A percentile compares a stretch with the other conserved stretches of the same genome.
These are phyloP conservation scores for Pseudonitzschia multiseries DNA, from an alignment of 108 stramenopile species.

Conservation along the genomic window DNA sequence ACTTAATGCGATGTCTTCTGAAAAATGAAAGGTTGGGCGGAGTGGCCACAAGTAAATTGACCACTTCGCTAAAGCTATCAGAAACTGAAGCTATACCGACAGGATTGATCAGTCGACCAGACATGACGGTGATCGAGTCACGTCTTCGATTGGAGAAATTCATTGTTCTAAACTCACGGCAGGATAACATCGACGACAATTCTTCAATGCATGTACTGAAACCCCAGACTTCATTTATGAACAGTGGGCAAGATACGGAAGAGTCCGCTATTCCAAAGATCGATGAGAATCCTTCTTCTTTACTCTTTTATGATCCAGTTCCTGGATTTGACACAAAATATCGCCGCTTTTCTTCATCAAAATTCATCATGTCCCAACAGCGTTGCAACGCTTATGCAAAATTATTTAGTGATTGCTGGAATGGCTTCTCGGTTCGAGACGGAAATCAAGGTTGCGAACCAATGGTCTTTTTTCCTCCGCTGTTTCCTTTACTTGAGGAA, in stretches of 20 bases:
- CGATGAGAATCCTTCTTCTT: conserved; percentile 14
- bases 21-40: not conserved
- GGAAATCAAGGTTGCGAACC: conserved; percentile 64
- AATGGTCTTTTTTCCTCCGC: conserved; percentile 68
- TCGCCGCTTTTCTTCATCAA: not conserved
- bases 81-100: not conserved
- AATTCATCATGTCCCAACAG: not conserved
- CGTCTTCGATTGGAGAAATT: conserved; percentile 3
- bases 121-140: conserved; percentile 10
- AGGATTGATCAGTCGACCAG: conserved; percentile 6
- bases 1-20: not conserved
- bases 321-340: not conserved
- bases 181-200: not conserved
- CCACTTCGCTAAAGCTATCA: not conserved
- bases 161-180: not conserved
- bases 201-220: not conserved
- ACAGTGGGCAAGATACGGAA: not conserved
- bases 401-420: conserved; percentile 14
- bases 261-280: not conserved
- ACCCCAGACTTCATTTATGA: not conserved
- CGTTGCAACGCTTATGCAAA: conserved; percentile 25
- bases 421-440: conserved; percentile 30
- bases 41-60: not conserved
- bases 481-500: conserved; percentile 43
- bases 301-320: conserved; percentile 25